These are phyloP conservation scores for Lichtheimia ornata DNA, from an alignment of 371 early-diverging fungal species.

Conservation along the genomic window DNA sequence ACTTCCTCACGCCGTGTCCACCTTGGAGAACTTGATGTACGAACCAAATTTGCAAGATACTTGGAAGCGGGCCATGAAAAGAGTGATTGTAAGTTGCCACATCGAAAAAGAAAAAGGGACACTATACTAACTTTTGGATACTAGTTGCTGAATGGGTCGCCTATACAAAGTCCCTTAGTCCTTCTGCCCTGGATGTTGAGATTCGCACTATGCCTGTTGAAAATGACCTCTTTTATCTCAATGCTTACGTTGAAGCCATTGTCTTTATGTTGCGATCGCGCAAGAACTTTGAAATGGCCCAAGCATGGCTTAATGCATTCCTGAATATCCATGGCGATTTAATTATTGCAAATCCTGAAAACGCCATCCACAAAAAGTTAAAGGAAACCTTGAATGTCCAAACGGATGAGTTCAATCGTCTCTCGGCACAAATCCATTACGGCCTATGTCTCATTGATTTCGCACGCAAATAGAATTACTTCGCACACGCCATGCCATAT, in stretches of 20 bases:
- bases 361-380: constrained; percentile 51
- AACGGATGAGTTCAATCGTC: constrained; percentile 59
- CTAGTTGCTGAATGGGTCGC: constrained; percentile 51
- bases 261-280: constrained; percentile 58
- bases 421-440: constrained; percentile 79
- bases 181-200: constrained; percentile 86
- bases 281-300: constrained; percentile 84
- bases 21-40: constrained; percentile 49
- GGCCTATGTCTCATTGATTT: constrained; percentile 84
- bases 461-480: constrained; percentile 54
- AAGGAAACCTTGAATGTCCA: constrained; percentile 47
- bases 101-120: neutral
- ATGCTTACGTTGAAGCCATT: constrained; percentile 66
- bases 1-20: constrained; percentile 20
- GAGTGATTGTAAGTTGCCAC: constrained; percentile 49
- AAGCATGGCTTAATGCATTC: constrained; percentile 80
- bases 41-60: constrained; percentile 60
- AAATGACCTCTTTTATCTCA: constrained; percentile 53
- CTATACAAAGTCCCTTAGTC: constrained; percentile 73
- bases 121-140: constrained; percentile 2
- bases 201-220: constrained; percentile 75
- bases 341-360: constrained; percentile 61
- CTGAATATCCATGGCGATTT: constrained; percentile 80
- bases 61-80: constrained; percentile 55
- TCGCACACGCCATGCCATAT: neutral